phyloP scores from a whole-genome alignment of 306 rosid genomes.

The Trifolium fragiferum region DNA sequence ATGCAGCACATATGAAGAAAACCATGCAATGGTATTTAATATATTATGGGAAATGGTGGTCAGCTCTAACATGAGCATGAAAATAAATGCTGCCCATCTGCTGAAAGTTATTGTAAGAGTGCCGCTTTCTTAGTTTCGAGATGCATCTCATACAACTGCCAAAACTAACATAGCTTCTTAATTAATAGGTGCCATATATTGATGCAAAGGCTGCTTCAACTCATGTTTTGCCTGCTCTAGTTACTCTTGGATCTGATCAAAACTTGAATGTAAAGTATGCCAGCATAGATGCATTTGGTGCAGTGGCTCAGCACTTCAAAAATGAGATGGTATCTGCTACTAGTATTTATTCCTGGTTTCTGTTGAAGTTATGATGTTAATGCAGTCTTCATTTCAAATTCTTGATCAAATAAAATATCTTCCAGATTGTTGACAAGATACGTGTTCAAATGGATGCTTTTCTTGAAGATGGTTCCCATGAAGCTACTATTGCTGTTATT shows the following conservation, averaged over 20 bases:
- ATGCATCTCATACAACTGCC: slow-evolving; percentile 41
- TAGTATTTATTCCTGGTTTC: slow-evolving; percentile 37
- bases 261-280: slow-evolving; percentile 91
- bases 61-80: slow-evolving; percentile 75
- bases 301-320: slow-evolving; percentile 93
- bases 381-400: slow-evolving; percentile 35
- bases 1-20: slow-evolving; percentile 81
- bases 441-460: slow-evolving; percentile 99
- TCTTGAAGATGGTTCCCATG: slow-evolving; percentile 98
- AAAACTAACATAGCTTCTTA: slow-evolving; percentile 32
- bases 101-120: slow-evolving; percentile 82
- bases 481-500: slow-evolving; percentile 87
- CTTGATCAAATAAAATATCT: slow-evolving; percentile 42
- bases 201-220: slow-evolving; percentile 93
- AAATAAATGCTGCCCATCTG: slow-evolving; percentile 82
- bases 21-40: slow-evolving; percentile 76
- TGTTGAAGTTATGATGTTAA: slow-evolving; percentile 33
- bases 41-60: slow-evolving; percentile 99
- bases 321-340: slow-evolving; percentile 71
- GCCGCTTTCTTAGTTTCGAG: slow-evolving; percentile 39
- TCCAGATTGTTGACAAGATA: slow-evolving; percentile 94
- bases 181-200: slow-evolving; percentile 74
- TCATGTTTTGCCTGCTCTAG: slow-evolving; percentile 90
- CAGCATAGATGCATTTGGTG: slow-evolving; percentile 93
- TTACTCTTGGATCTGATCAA: slow-evolving; percentile 93